Evolutionary conservation across 768 basidiomycete genomes (phyloP).

Genomic region (Russula sp.): DNA sequence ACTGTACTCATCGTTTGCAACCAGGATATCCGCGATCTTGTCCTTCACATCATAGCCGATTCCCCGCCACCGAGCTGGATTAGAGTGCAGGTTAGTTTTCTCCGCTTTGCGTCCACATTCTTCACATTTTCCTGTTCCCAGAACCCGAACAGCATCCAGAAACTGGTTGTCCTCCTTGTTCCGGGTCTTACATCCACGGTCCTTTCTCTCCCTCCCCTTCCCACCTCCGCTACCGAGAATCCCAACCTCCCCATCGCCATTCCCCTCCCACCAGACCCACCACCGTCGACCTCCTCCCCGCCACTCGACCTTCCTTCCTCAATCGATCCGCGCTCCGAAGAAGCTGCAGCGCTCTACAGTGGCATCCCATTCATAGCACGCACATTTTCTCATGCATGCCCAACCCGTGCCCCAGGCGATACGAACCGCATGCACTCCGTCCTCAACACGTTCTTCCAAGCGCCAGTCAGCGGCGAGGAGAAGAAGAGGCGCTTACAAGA

Average conservation of each 20-base stretch:
- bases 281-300: neutral
- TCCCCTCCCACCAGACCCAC: constrained; percentile 35
- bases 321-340: constrained; percentile 12
- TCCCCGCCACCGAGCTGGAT: constrained; percentile 85
- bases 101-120: neutral
- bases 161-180: constrained; percentile 71
- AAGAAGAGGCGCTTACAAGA: constrained; percentile 56
- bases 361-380: constrained; percentile 60
- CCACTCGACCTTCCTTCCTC: constrained; percentile 21
- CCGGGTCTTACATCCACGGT: constrained; percentile 78
- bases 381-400: constrained; percentile 89
- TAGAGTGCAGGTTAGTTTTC: constrained; percentile 49
- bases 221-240: constrained; percentile 57
- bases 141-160: constrained; percentile 69
- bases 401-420: constrained; percentile 90
- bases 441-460: constrained; percentile 73
- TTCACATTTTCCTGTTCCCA: constrained; percentile 28
- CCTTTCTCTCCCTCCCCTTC: constrained; percentile 64
- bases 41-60: constrained; percentile 75
- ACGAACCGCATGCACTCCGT: constrained; percentile 78
- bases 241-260: constrained; percentile 47
- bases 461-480: constrained; percentile 73
- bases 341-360: constrained; percentile 21
- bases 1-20: neutral
- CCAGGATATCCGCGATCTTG: constrained; percentile 84